Conservation (phyloP, 2,329 filamentous ascomycete species). For the Herpotrichia juniperi region DNA sequence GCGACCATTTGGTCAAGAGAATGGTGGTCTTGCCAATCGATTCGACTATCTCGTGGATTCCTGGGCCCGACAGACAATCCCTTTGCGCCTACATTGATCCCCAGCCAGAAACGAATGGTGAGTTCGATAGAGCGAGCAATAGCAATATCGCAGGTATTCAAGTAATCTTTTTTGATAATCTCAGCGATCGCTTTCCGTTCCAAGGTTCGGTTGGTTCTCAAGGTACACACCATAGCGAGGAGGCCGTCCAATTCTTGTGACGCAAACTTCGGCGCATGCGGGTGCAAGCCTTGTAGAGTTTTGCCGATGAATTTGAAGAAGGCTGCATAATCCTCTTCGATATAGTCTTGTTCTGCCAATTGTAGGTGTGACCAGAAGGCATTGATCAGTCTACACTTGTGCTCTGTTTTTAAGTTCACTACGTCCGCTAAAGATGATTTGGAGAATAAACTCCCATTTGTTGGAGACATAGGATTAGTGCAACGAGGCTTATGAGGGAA, state of each 20-base stretch:
- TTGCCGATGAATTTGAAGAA: conserved; percentile 11
- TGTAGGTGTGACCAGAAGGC: conserved; percentile 13
- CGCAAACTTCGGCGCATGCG: conserved; percentile 3
- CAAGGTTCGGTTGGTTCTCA: conserved; percentile 3
- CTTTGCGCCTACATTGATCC: conserved; percentile 8
- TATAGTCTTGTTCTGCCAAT: not conserved
- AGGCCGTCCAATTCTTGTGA: conserved; percentile 5
- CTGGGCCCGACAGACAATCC: conserved; percentile 2
- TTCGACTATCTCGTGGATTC: conserved; percentile 6
- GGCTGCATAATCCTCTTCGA: conserved; percentile 8
- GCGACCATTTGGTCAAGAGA: conserved; percentile 7
- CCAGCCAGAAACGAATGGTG: conserved; percentile 13
- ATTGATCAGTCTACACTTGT: conserved; percentile 10
- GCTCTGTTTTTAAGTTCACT: not conserved
- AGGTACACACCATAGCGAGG: not conserved
- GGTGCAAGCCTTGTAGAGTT: conserved; percentile 7
- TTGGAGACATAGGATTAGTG: not conserved
- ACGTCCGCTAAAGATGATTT: not conserved
- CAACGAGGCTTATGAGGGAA: too few relatives aligned
- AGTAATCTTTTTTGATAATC: conserved; percentile 2
- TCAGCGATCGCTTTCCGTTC: not conserved
- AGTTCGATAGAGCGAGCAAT: conserved; percentile 15
- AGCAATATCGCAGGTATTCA: not conserved
- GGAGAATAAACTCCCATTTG: conserved; percentile 1
- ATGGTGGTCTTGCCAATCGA: conserved; percentile 10